These are phyloP conservation scores for Stentor roeselii DNA, from an alignment of 73 alveolate species.

Conservation along the genomic window DNA sequence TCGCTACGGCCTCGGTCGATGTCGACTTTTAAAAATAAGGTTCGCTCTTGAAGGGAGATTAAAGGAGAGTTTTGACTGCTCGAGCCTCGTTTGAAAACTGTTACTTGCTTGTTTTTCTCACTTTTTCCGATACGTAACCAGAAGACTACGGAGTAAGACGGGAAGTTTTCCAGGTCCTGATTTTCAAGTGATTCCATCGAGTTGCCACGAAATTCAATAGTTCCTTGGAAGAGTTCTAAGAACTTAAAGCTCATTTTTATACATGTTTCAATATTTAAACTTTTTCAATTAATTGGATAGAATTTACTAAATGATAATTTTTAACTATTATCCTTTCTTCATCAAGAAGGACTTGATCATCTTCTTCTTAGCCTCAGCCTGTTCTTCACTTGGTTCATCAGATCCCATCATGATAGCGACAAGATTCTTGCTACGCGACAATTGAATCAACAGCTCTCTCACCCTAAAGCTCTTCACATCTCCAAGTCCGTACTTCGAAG, in stretches of 20 bases:
- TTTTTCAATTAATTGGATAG: no score
- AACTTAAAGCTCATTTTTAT: constrained; percentile 16
- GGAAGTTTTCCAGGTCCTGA: neutral
- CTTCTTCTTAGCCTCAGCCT: no score
- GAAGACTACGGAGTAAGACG: constrained; percentile 2
- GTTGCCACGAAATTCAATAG: neutral
- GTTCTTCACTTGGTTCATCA: no score
- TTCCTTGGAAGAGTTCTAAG: neutral
- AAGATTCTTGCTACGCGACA: neutral
- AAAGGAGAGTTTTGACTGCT: neutral
- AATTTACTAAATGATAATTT: no score
- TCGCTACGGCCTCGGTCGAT: constrained; percentile 24
- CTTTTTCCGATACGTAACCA: neutral
- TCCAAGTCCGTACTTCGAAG: neutral
- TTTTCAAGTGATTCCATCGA: neutral
- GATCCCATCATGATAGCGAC: no score
- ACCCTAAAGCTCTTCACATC: neutral
- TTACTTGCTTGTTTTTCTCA: neutral
- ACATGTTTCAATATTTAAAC: no score
- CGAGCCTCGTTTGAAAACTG: constrained; percentile 2
- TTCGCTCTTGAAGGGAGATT: constrained; percentile 13
- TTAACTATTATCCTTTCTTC: no score
- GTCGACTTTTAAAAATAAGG: neutral
- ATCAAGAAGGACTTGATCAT: no score
- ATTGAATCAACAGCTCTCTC: neutral